Evolutionary conservation across 2,329 filamentous ascomycete genomes (phyloP), one percentile per base, ranked within the genome.

Genomic region (Cladophialophora immunda): DNA sequence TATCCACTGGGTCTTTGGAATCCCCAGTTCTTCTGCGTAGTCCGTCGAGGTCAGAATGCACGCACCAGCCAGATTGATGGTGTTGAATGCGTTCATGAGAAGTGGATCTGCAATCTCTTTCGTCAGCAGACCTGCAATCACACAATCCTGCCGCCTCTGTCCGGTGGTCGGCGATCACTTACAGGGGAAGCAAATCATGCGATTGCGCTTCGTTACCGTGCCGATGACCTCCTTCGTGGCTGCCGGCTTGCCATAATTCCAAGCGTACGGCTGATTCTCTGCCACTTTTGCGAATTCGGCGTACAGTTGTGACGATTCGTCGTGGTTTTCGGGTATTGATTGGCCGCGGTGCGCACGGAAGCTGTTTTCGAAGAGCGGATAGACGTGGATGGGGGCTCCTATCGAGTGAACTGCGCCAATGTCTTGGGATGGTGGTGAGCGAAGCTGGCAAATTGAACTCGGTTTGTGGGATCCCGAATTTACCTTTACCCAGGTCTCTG

Each of bases 81-180:
- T 89, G 70, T 91, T 91, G 77, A 90, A 91, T 0, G 89, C 89
- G 72, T 91, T 91, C 89, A 91, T 90, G 9, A 90, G 76, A 0
- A 91, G 78, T 0, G 88, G 87, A 76, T 91, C 88, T 90, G 56
- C 1, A 25, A 22, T 8, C 19, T 5, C 45, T n/a, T 11, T 32
- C 8, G 60, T 75, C 67, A 75, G 69, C 57, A 64, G 36, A 19
- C n/a, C 25, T 8, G 1, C 3, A 7, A 27, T 25, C 58, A 13
- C 32, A 6, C 25, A 62, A 59, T 5, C 53, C 5, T 4, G 19
- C 11, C 7, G 11, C n/a, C 27, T 4, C 2, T 15, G 11, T 25
- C 17, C 5, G 32, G 8, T n/a, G 3, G 25, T 11, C n/a, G 19
- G 29, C 53, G 34, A 32, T n/a, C 8, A 76, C 84, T 62, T 75